phyloP scores from a whole-genome alignment of 2,329 filamentous ascomycete species.

The Pseudogymnoascus sp. region DNA sequence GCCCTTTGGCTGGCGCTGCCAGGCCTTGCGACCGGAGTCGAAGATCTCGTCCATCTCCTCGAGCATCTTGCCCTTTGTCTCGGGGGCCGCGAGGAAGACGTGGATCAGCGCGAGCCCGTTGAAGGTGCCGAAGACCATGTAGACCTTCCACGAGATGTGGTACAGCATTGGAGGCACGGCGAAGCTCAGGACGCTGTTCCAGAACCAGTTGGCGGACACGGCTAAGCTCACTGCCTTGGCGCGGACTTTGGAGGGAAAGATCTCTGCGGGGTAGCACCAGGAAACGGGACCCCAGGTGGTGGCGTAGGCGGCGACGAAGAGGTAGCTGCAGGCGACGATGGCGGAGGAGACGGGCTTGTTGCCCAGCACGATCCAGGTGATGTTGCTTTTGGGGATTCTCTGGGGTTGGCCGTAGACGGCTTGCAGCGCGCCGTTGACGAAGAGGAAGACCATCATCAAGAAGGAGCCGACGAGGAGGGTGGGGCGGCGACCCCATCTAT shows the following conservation, averaged over 20 bases:
- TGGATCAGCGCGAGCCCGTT: constrained; percentile 60
- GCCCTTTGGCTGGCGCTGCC: constrained; percentile 38
- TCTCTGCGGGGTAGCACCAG: constrained; percentile 56
- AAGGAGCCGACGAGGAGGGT: constrained; percentile 56
- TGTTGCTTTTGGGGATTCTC: constrained; percentile 31
- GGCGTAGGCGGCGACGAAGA: constrained; percentile 63
- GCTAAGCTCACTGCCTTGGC: constrained; percentile 67
- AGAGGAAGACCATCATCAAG: constrained; percentile 55
- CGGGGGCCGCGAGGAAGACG: constrained; percentile 55
- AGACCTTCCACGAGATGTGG: constrained; percentile 55
- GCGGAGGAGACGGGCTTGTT: constrained; percentile 48
- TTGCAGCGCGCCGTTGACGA: constrained; percentile 54
- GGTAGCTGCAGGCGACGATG: constrained; percentile 61
- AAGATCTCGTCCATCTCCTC: constrained; percentile 74
- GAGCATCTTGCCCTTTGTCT: constrained; percentile 65
- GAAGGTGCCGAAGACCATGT: constrained; percentile 69
- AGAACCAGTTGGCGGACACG: constrained; percentile 67
- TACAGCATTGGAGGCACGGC: constrained; percentile 41
- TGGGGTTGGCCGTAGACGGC: constrained; percentile 48
- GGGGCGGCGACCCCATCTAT: constrained; percentile 63
- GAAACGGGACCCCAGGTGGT: constrained; percentile 44
- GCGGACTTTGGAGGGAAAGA: constrained; percentile 59
- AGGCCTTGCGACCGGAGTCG: constrained; percentile 47
- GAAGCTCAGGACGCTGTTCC: constrained; percentile 58
- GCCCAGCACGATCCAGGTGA: constrained; percentile 49